Evolutionary conservation across 108 stramenopile species (phyloP), one percentile per base, ranked within the genome.

Genomic region (Fragilaria crotonensis): DNA sequence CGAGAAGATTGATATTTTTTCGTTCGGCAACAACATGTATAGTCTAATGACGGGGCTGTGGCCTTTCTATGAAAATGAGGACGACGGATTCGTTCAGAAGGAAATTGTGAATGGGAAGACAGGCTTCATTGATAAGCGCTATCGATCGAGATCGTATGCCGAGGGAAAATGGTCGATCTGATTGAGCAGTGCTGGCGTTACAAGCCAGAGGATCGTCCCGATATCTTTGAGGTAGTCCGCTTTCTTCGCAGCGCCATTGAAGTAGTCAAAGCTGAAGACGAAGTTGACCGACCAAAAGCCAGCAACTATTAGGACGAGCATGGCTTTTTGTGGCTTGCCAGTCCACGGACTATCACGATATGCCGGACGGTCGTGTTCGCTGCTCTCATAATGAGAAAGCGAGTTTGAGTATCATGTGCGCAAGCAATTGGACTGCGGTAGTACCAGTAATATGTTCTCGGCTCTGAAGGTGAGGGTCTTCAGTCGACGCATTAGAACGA

Each of bases 101-200:
- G 67, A 78, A 45, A 25, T 88, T 1, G 78, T 80, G 7, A 60
- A 56, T 45, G 77, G 76, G 2, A 54, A 80, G 25, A 58, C 67
- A 11, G 64, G 83, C 0, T 72, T 41, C 50, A 59, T 62, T 41
- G 89, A 91, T 61, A 75, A 72, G 0, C 63, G 89, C n/a, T 91
- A 78, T 57, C 76, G 66, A 30, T 57, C 68, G n/a, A 57, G 78
- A 57, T 79, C 77, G 58, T 85, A 55, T 57, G 70, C 68, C 19
- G 83, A 83, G 58, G 31, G 17, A 75, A 76, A 64, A 52, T 91
- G 11, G 82, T 91, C 25, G 76, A 91, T 28, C 30, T 87, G 23
- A 80, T 91, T 71, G 70, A 84, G 61, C 66, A 70, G 54, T 87
- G 84, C 54, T 91, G 83, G 83, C 46, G 54, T 21, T 76, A 73